Base-by-base conservation (phyloP, 2,329 filamentous ascomycete genomes). In the Venturia aucupariae region DNA sequence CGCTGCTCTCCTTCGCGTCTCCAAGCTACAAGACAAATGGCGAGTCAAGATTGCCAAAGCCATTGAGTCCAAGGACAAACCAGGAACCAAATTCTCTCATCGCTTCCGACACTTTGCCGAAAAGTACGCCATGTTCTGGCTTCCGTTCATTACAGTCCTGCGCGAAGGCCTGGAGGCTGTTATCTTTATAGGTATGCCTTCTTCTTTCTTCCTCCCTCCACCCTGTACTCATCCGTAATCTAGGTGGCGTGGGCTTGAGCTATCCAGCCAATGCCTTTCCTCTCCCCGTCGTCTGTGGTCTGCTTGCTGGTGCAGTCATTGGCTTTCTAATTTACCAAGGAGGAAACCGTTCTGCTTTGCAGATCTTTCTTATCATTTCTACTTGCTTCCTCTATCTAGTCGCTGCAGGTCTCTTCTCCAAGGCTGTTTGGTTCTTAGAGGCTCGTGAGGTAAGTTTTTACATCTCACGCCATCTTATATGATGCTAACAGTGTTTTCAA, bases 81-180 rank as follows among this genome's bases (percentile, higher is more conserved):
- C 73, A n/a, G 73, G 72, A 27, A 51, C 39, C 15, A 74, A 74
- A 13, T 70, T 74, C 2, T 74, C 74, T 19, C 76, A 73, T 4
- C 77, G 76, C 4, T 75, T 92, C 67, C 88, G 88, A 75, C 76
- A 78, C 64, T 89, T 84, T 77, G 76, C 81, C 24, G 87, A 92
- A 74, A 91, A 89, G 74, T 94, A 96, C 72, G 85, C 87, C 71
- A 90, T 96, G 88, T 94, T 95, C 73, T 75, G 90, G 57, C 79
- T 96, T 64, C 92, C 92, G 0, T 95, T 96, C 75, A 82, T 96
- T 72, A 96, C 91, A 0, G 88, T 94, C n/a, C 77, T 96, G 17
- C 82, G 92, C 42, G 91, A 96, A 74, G 92, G 91, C 2, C 83
- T 96, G 38, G 92, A 96, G 74, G 90, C 89, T 0, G 87, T 96